Evolutionary conservation across 177 flowering plant genomes (phyloP).

Genomic region (Vitis hybrid): DNA sequence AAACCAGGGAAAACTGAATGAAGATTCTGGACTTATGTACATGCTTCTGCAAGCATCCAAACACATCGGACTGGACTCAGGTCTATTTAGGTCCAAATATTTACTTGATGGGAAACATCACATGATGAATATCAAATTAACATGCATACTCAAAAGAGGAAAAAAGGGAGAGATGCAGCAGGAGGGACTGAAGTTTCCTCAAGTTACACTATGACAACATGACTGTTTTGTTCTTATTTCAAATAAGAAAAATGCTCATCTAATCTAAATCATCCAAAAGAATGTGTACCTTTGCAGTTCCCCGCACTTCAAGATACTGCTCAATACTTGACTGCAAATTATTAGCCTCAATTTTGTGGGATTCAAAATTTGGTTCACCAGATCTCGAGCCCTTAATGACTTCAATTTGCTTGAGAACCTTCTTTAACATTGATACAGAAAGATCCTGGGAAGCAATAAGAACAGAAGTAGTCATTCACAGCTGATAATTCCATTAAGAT

Average conservation of each 20-base stretch:
- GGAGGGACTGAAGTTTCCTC: background rate
- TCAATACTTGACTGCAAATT: conserved; percentile 67
- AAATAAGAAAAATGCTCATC: background rate
- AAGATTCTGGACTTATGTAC: background rate
- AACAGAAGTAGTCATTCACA: background rate
- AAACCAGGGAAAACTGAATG: background rate
- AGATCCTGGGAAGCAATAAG: conserved; percentile 54
- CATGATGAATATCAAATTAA: too few relatives aligned
- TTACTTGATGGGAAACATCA: background rate
- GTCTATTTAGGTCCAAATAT: background rate
- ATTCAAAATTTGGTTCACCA: conserved; percentile 79
- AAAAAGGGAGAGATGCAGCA: background rate
- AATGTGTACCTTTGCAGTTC: conserved; percentile 59
- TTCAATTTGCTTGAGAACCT: conserved; percentile 78
- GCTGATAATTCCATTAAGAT: background rate
- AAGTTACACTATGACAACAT: background rate
- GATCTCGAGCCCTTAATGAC: conserved; percentile 74
- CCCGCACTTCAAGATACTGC: conserved; percentile 74
- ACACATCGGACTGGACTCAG: too few relatives aligned
- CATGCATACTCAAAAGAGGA: background rate
- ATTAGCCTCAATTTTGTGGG: conserved; percentile 79
- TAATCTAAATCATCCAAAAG: background rate
- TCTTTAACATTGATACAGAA: conserved; percentile 66
- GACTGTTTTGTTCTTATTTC: background rate
- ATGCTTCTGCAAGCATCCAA: too few relatives aligned